Evolutionary conservation across 768 basidiomycete genomes (phyloP), one percentile per base, ranked within the genome.

Genomic region (Imleria badia): DNA sequence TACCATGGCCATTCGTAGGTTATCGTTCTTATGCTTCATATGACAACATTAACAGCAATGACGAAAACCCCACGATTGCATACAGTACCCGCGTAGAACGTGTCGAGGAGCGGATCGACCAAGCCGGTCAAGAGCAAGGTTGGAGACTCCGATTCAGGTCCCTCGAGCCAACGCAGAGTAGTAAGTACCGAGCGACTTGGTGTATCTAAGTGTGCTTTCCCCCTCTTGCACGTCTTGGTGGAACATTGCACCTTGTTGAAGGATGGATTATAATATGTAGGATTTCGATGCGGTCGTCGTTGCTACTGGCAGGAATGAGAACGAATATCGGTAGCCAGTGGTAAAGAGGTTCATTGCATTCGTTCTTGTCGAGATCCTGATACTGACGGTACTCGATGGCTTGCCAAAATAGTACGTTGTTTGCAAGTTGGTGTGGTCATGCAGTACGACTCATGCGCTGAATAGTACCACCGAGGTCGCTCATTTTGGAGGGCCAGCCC

Each of bases 11-110:
- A n/a, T n/a, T n/a, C n/a, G n/a, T n/a, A n/a, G n/a, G n/a, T n/a
- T n/a, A n/a, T 45, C 52, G 58, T 17, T 60, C 58, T 14, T 60
- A 60, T 22, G 48, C 58, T 12, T 59, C 58, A 9, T 59, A 49
- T 23, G 47, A 60, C 7, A 45, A 45, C 30, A 33, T 60, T 13
- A 60, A 59, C n/a, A n/a, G n/a, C n/a, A n/a, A n/a, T n/a, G n/a
- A n/a, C n/a, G n/a, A n/a, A n/a, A n/a, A n/a, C n/a, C 66, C 70
- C 0, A 61, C 72, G 23, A 54, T 72, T 2, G 71, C 73, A 3
- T 80, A 76, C 64, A 77, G 77, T 61, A 81, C 80, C 0, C 76
- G 79, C 12, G 78, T 82, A 8, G 79, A 81, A 50, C 65, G 63
- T 14, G 66, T 76, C 30, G 72, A 78, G 53, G 81, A 60, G 58